Evolutionary conservation across 805 yeast species (phyloP), one percentile per base, ranked within the genome.

Genomic region (Yarrowia sp.): DNA sequence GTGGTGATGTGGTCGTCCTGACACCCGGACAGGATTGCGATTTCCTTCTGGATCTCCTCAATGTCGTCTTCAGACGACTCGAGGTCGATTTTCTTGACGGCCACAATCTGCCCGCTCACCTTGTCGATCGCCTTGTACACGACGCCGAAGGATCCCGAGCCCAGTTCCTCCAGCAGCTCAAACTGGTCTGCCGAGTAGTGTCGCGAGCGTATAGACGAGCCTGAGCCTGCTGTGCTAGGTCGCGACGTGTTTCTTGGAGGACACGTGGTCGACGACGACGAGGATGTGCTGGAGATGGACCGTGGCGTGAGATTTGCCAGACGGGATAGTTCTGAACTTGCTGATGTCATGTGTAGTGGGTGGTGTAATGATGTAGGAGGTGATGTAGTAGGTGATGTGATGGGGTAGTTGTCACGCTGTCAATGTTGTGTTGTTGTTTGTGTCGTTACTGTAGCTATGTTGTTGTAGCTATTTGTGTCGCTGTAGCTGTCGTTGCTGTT

Each of bases 41-140:
- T 89, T 71, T 95, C 99, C 74, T 87, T 89, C 28, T 89, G 80
- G 54, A 90, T 74, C 8, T 83, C 82, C 28, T 82, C 83, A 32
- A 93, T 82, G 38, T 90, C 96, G 64, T 92, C 97, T 32, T 83
- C 85, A 2, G 89, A 79, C 35, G 85, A 86, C 66, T 95, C 98
- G 43, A 92, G 77, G 72, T 91, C 88, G 38, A 95, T 82, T 28
- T 90, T 87, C 74, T 93, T 93, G n/a, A 95, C 82, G 3, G 99
- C 99, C 30, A 90, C 92, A 2, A 81, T 71, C 22, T 76, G 70
- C 4, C 78, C 75, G 2, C 80, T 75, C 6, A 67, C 67, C 17
- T 73, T 72, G 24, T 80, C 79, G 16, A 67, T 67, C 4, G 75
- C 72, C 28, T 66, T 65, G 58, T 66, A 69, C 16, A 70, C 72